Evolutionary conservation across 2,329 filamentous ascomycete species (phyloP), one percentile per base, ranked within the genome.

Genomic region (Emergomyces africanus): DNA sequence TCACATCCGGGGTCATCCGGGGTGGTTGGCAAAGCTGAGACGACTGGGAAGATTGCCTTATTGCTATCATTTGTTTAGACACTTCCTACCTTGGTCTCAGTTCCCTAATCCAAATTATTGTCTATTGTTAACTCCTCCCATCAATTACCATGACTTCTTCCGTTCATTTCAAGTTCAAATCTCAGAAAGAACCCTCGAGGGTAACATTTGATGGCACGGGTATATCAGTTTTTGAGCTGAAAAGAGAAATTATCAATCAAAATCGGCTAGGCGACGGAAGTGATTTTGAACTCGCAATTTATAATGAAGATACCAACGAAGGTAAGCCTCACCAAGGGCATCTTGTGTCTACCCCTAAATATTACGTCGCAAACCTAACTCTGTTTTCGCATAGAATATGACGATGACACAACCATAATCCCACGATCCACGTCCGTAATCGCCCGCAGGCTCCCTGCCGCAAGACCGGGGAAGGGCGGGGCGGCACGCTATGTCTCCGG

Each of bases 101-200:
- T 58, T 59, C 57, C 54, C 59, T 61, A 62, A 64, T 63, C 58
- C 60, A 63, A 58, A 62, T 25, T 60, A 60, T 58, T 57, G 57
- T 61, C 57, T 55, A 59, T 59, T 60, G 33, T 62, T 61, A 59
- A 61, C 61, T 53, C 51, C 57, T 48, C 54, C 51, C 55, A 53
- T 39, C 50, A 59, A 59, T 37, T 58, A 84, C 70, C 70, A 96
- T 96, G 91, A 84, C 90, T 72, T 96, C 94, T 60, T 97, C 91
- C 66, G 94, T 99, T 71, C 97, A 96, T 78, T 99, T 96, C 88
- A 96, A 96, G 78, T 99, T 99, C 86, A 97, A 96, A 78, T 97
- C 92, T 67, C 90, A 95, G 72, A 96, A 90, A 78, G 94, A 97
- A 72, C 89, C 90, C 61, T 90, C 90, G 60, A 85, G 91, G 70